phyloP scores from a whole-genome alignment of 148 eudicot genomes.

The Rhododendron vialii region DNA sequence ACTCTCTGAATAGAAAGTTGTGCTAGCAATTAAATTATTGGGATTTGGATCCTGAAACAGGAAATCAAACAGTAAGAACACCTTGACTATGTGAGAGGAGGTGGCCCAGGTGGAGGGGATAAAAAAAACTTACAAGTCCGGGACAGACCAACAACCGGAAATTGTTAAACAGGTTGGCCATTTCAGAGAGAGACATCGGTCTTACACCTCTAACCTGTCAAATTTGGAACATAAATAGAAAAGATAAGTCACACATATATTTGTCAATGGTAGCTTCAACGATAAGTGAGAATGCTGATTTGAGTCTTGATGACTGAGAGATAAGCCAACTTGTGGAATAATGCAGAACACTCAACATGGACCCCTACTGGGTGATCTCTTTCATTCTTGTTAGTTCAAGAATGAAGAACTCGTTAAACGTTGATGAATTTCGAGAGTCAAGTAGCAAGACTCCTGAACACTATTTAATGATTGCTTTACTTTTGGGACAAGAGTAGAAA shows the following conservation, averaged over 20 bases:
- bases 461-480: background rate
- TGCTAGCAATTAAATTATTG: slow-evolving; percentile 83
- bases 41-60: slow-evolving; percentile 91
- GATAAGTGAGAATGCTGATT: background rate
- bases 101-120: slow-evolving; percentile 14
- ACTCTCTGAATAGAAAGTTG: slow-evolving; percentile 89
- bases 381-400: background rate
- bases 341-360: background rate
- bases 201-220: slow-evolving; percentile 92
- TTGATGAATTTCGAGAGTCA: background rate
- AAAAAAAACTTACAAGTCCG: slow-evolving; percentile 68
- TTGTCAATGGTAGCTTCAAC: background rate
- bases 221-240: background rate
- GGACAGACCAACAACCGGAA: slow-evolving; percentile 64
- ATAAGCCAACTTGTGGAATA: background rate
- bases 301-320: background rate
- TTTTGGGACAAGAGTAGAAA: background rate
- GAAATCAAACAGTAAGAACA: background rate
- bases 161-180: slow-evolving; percentile 77
- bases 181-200: slow-evolving; percentile 84
- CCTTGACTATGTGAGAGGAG: background rate
- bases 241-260: background rate
- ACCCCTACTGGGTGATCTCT: background rate
- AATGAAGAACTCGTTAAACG: background rate
- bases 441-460: background rate